Evolutionary conservation across 768 basidiomycete genomes (phyloP).

Genomic region (Serendipita sp.): DNA sequence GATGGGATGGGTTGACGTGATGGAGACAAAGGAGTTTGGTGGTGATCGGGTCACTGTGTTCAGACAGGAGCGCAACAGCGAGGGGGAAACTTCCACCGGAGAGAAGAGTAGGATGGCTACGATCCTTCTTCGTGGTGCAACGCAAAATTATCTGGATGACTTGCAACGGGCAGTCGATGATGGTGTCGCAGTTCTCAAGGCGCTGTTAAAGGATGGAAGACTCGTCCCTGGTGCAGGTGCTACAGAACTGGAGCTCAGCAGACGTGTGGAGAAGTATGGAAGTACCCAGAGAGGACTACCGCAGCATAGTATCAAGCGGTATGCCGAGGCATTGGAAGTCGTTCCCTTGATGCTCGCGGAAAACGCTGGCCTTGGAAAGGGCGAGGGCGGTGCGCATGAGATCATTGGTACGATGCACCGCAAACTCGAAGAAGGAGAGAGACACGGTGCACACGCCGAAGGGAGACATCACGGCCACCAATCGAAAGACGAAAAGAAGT

Average conservation of each 20-base stretch:
- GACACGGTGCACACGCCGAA: not conserved
- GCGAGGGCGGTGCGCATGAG: slow-evolving; percentile 76
- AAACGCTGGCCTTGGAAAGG: slow-evolving; percentile 76
- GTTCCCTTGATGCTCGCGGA: slow-evolving; percentile 86
- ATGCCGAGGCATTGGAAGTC: slow-evolving; percentile 79
- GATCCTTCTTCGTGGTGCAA: slow-evolving; percentile 89
- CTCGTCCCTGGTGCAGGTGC: slow-evolving; percentile 92
- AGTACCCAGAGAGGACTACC: slow-evolving; percentile 76
- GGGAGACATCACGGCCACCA: not conserved
- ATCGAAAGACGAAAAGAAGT: not conserved
- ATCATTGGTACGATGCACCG: slow-evolving; percentile 79
- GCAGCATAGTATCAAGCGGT: slow-evolving; percentile 87
- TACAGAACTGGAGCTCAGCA: slow-evolving; percentile 82
- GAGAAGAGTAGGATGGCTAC: slow-evolving; percentile 85
- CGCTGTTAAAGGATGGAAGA: slow-evolving; percentile 74
- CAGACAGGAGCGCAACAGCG: slow-evolving; percentile 55
- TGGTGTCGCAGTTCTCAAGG: slow-evolving; percentile 91
- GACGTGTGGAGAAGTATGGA: slow-evolving; percentile 71
- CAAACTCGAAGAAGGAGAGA: slow-evolving; percentile 37
- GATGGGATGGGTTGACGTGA: slow-evolving; percentile 82
- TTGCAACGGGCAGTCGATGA: slow-evolving; percentile 94
- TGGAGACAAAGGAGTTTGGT: slow-evolving; percentile 92
- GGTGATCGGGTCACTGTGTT: slow-evolving; percentile 97
- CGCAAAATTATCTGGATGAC: slow-evolving; percentile 86
- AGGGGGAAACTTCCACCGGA: slow-evolving; percentile 36